phyloP scores from a whole-genome alignment of 2,329 filamentous ascomycete genomes.

The Colletotrichum theobromicola region DNA sequence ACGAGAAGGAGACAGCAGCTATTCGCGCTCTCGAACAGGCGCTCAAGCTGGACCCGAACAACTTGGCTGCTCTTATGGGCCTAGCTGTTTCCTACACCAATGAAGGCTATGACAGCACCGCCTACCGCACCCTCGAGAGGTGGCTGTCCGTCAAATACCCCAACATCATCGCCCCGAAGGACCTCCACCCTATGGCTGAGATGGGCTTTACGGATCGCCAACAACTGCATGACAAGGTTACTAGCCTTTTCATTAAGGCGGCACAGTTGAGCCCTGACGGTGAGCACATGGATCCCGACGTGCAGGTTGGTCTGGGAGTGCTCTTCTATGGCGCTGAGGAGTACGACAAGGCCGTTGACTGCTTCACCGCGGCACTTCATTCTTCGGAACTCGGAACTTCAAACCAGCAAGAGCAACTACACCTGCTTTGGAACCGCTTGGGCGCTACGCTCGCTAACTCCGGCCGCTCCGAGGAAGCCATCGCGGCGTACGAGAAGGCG shows the following conservation, averaged over 20 bases:
- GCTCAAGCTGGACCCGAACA: slow-evolving; percentile 84
- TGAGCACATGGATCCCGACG: slow-evolving; percentile 96
- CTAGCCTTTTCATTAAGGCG: slow-evolving; percentile 87
- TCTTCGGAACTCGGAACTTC: slow-evolving; percentile 82
- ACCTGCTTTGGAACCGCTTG: slow-evolving; percentile 96
- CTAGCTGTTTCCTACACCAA: slow-evolving; percentile 97
- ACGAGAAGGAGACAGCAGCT: slow-evolving; percentile 96
- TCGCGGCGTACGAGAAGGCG: slow-evolving; percentile 93
- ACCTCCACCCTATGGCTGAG: slow-evolving; percentile 78
- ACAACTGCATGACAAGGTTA: slow-evolving; percentile 87
- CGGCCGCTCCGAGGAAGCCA: slow-evolving; percentile 92
- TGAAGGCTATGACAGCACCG: slow-evolving; percentile 96
- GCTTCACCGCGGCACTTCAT: slow-evolving; percentile 90
- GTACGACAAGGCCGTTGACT: slow-evolving; percentile 98
- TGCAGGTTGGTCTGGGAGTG: slow-evolving; percentile 95
- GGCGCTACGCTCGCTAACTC: slow-evolving; percentile 96
- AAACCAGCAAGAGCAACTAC: slow-evolving; percentile 85
- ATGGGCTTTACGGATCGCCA: slow-evolving; percentile 95
- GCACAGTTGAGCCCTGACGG: slow-evolving; percentile 91
- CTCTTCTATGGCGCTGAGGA: slow-evolving; percentile 98
- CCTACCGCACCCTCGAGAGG: slow-evolving; percentile 93
- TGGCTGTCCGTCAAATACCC: slow-evolving; percentile 98
- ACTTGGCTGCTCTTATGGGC: slow-evolving; percentile 90
- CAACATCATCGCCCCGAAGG: slow-evolving; percentile 73
- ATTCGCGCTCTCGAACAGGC: slow-evolving; percentile 94